Evolutionary conservation across 1,284 basidiomycete species (phyloP), one percentile per base, ranked within the genome.

Genomic region (Omphalotus olearius): DNA sequence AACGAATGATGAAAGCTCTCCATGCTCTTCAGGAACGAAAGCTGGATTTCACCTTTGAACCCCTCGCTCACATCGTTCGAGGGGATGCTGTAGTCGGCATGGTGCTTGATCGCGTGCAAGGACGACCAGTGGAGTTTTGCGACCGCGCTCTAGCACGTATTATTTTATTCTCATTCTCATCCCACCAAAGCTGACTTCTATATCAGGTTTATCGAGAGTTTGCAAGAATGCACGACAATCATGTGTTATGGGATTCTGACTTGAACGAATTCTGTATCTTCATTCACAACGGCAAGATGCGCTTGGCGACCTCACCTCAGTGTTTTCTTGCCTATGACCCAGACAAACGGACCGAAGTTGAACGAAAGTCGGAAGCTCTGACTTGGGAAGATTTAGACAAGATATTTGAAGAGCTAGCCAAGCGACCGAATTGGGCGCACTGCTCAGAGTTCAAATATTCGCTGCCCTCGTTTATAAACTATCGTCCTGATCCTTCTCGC

Each of bases 41-140:
- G 7, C 11, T 68, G 50, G 69, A 71, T 53, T 62, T 78, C 39
- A 72, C 70, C 6, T 76, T 69, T 46, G 67, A 71, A 30, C 61
- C 75, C 36, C 56, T 76, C 26, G 78, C 70, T 5, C 76, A 79
- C 52, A 59, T 80, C n/a, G 59, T 73, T 23, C 64, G 69, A 40
- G 52, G 57, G 16, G 66, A 67, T 1, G 56, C 60, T 9, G 57
- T 79, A 6, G 61, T 75, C 26, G 78, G 78, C 1, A 53, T 80
- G 28, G 70, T 80, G 49, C 67, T 65, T 33, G 77, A 79, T 54
- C 60, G 71, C 13, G 60, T 66, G 5, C 52, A 66, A 45, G 78
- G 78, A 49, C 65, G 78, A 45, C 51, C 62, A 23, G 52, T 70
- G 4, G 58, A 66, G 42, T 58, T 60, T 18, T 57, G 62, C 10